Conservation (phyloP, 2,329 filamentous ascomycete genomes). For the Cytospora leucostoma region DNA sequence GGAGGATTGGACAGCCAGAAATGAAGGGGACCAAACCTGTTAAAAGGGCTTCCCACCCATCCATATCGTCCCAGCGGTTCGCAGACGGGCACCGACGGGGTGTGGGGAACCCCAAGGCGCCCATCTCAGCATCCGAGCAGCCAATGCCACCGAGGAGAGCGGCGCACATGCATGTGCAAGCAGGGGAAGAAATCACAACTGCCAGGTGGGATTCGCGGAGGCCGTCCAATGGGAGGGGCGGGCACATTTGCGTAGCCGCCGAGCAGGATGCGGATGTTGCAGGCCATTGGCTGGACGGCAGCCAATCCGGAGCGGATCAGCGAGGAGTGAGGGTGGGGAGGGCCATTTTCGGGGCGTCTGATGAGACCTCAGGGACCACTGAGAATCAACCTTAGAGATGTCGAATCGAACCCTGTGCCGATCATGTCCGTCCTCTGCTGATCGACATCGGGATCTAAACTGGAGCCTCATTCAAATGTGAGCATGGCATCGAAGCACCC, state of each 20-base stretch:
- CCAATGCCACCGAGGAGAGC: conserved; percentile 17
- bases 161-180: conserved; percentile 25
- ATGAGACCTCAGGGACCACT: conserved; percentile 7
- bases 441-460: too few relatives aligned
- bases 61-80: conserved; percentile 2
- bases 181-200: conserved; percentile 16
- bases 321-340: conserved; percentile 4
- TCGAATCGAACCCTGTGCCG: too few relatives aligned
- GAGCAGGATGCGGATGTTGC: conserved; percentile 24
- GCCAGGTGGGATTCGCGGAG: conserved; percentile 29
- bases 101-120: conserved; percentile 2
- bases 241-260: conserved; percentile 33
- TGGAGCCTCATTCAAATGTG: too few relatives aligned
- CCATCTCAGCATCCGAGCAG: conserved; percentile 19
- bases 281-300: conserved; percentile 27
- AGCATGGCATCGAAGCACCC: background rate
- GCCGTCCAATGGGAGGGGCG: conserved; percentile 32
- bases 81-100: background rate
- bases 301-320: conserved; percentile 23
- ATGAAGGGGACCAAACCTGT: conserved; percentile 4
- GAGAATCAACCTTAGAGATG: background rate
- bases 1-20: background rate
- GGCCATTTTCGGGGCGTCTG: background rate
- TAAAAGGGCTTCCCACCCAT: conserved; percentile 12
- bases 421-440: too few relatives aligned